phyloP scores from a whole-genome alignment of 805 yeast species.

The Priceomyces fermenticarens region DNA sequence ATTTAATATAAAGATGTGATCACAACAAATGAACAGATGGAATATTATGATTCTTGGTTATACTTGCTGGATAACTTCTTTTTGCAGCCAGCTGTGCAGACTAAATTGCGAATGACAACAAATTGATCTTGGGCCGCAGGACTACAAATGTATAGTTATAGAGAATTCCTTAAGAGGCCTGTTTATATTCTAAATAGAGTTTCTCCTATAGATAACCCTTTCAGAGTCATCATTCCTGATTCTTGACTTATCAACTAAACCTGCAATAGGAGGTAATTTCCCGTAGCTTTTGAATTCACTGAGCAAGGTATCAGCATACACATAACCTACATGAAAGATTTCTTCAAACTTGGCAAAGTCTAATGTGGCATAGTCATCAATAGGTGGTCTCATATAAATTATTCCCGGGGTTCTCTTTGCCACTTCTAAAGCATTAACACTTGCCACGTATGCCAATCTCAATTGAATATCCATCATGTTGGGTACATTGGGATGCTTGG shows the following conservation, averaged over 20 bases:
- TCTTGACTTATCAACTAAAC: slow-evolving; percentile 26
- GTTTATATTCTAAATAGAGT: slow-evolving; percentile 59
- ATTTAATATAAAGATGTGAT: too few relatives aligned
- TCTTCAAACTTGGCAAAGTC: slow-evolving; percentile 93
- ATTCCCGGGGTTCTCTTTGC: slow-evolving; percentile 87
- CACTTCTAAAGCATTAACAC: slow-evolving; percentile 86
- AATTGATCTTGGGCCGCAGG: too few relatives aligned
- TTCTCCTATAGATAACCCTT: slow-evolving; percentile 47
- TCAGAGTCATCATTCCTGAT: slow-evolving; percentile 18
- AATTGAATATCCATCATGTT: slow-evolving; percentile 93
- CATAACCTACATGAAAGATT: slow-evolving; percentile 75
- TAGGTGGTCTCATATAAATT: slow-evolving; percentile 87
- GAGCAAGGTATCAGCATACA: slow-evolving; percentile 63
- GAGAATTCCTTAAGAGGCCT: too few relatives aligned
- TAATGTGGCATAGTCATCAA: slow-evolving; percentile 85
- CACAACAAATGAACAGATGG: too few relatives aligned
- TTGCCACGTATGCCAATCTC: slow-evolving; percentile 89
- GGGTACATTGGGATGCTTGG: slow-evolving; percentile 83
- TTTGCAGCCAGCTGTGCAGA: too few relatives aligned
- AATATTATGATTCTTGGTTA: too few relatives aligned
- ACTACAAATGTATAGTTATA: too few relatives aligned
- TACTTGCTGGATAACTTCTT: too few relatives aligned
- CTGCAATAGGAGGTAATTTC: slow-evolving; percentile 62
- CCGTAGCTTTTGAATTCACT: slow-evolving; percentile 50
- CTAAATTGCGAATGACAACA: too few relatives aligned